A percentile compares a stretch with the other conserved stretches of the same genome.
phyloP scores from a whole-genome alignment of 1,284 basidiomycete species.

The Trichosporon ovoides region DNA sequence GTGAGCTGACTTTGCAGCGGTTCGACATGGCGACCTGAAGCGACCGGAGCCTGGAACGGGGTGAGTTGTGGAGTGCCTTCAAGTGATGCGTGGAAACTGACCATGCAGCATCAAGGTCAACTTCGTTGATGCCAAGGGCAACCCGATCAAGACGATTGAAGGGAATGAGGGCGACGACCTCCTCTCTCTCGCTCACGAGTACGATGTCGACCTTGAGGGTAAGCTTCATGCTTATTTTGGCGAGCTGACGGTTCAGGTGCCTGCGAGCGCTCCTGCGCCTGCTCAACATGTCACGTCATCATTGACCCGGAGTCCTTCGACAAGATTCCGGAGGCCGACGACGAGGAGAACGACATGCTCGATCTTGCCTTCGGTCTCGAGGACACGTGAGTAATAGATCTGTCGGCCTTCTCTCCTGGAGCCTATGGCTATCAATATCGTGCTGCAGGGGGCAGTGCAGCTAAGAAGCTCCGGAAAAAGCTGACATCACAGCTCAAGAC shows the following conservation, averaged over 20 bases:
- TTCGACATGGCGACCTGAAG: constrained; percentile 53
- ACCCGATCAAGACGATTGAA: constrained; percentile 76
- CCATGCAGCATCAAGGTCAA: constrained; percentile 70
- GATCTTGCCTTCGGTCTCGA: constrained; percentile 97
- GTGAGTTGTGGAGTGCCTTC: constrained; percentile 33
- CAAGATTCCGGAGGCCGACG: constrained; percentile 79
- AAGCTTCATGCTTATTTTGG: constrained; percentile 25
- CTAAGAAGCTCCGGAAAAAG: too few relatives aligned
- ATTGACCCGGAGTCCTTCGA: constrained; percentile 79
- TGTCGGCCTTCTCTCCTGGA: too few relatives aligned
- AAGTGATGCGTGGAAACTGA: constrained; percentile 1
- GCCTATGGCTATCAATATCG: too few relatives aligned
- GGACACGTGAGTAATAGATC: constrained; percentile 72
- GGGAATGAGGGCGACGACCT: constrained; percentile 92
- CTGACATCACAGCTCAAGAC: constrained; percentile 50
- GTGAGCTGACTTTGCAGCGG: constrained; percentile 21
- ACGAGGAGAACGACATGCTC: constrained; percentile 98
- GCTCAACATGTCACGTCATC: constrained; percentile 96
- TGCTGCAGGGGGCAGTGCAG: too few relatives aligned
- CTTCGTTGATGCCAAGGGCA: constrained; percentile 84
- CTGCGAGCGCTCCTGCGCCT: constrained; percentile 94
- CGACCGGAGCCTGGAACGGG: constrained; percentile 52
- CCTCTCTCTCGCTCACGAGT: constrained; percentile 84
- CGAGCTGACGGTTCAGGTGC: constrained; percentile 59
- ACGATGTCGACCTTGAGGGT: constrained; percentile 98